Evolutionary conservation across 306 rosid genomes (phyloP).

Genomic region (Acacia acuminata): DNA sequence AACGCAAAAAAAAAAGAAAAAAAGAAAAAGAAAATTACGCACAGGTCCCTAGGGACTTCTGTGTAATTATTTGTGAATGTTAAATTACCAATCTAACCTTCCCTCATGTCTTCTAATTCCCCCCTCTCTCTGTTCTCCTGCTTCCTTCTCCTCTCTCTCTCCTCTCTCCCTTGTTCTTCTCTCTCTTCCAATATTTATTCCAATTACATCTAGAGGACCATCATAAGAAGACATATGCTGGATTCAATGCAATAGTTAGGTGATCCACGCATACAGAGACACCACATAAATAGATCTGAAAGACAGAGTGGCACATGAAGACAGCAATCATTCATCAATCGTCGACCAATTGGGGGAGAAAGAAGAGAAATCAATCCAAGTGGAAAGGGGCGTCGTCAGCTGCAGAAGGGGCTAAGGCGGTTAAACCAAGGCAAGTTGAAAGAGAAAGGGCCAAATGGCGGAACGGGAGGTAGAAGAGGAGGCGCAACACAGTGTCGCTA

Average conservation of each 20-base stretch:
- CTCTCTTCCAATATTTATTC: too few relatives aligned
- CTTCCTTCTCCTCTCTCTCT: too few relatives aligned
- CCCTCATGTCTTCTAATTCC: too few relatives aligned
- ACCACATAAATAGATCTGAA: neutral
- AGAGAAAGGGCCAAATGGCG: slow-evolving; percentile 47
- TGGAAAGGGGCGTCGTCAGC: slow-evolving; percentile 26
- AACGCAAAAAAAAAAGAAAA: too few relatives aligned
- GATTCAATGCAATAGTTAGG: neutral
- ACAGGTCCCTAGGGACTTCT: too few relatives aligned
- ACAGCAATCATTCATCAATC: neutral
- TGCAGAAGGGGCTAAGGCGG: neutral
- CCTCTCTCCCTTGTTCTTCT: too few relatives aligned
- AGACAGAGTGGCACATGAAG: neutral
- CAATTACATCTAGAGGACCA: too few relatives aligned
- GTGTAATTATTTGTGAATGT: too few relatives aligned
- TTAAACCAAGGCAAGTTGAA: slow-evolving; percentile 35
- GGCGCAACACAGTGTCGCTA: slow-evolving; percentile 53
- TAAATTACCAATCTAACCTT: too few relatives aligned
- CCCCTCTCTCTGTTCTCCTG: too few relatives aligned
- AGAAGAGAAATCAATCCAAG: slow-evolving; percentile 31
- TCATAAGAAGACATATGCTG: neutral
- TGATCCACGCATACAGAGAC: neutral
- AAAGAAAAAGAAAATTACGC: too few relatives aligned
- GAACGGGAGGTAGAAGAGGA: slow-evolving; percentile 73
- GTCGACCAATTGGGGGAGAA: neutral